A percentile compares a stretch with the other conserved stretches of the same genome.
These are phyloP conservation scores for Bauhinia variegata DNA, from an alignment of 306 rosid genomes.

Conservation along the genomic window DNA sequence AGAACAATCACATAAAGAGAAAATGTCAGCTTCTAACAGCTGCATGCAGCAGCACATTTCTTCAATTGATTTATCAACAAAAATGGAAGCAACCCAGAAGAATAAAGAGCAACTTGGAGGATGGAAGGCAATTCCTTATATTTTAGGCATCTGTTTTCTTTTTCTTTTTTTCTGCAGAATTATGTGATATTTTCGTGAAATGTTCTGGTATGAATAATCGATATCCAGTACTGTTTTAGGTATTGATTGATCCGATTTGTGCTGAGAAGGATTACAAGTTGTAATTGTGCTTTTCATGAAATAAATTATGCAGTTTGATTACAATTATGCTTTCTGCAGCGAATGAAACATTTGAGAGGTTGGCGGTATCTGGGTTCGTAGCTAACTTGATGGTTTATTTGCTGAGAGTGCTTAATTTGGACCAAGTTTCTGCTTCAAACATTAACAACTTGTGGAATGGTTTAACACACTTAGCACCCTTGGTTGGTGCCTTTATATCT, in stretches of 20 bases:
- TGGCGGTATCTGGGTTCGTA: constrained; percentile 71
- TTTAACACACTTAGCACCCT: constrained; percentile 56
- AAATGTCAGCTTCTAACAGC: background rate
- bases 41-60: constrained; percentile 22
- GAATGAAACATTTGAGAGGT: constrained; percentile 83
- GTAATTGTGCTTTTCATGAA: too few species aligned
- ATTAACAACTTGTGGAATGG: constrained; percentile 61
- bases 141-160: constrained; percentile 59
- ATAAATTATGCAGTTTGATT: too few species aligned
- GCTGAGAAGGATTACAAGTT: too few species aligned
- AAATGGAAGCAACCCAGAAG: background rate
- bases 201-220: too few species aligned
- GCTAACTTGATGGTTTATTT: constrained; percentile 81
- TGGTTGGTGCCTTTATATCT: constrained; percentile 77
- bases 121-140: constrained; percentile 73
- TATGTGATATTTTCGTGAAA: too few species aligned
- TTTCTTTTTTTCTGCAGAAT: background rate
- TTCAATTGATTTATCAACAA: background rate
- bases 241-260: too few species aligned
- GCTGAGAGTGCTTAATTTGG: constrained; percentile 57
- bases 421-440: constrained; percentile 69
- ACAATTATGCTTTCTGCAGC: constrained; percentile 39
- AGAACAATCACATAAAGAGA: too few species aligned
- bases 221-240: too few species aligned
- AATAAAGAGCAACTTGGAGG: constrained; percentile 65